A percentile compares a stretch with the other conserved stretches of the same genome.
phyloP scores from a whole-genome alignment of 1,284 basidiomycete genomes.

The Malassezia furfur region DNA sequence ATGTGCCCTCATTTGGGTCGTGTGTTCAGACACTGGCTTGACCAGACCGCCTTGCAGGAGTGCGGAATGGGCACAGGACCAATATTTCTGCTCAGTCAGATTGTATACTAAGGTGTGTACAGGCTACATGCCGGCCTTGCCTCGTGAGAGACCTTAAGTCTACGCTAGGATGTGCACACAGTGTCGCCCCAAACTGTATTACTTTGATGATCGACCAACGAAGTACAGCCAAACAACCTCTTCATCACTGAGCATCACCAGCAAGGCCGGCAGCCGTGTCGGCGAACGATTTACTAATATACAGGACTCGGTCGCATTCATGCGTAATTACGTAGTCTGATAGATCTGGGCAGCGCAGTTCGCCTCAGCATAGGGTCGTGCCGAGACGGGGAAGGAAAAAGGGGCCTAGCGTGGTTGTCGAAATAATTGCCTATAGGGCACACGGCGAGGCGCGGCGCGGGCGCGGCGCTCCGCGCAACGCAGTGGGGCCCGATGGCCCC shows the following conservation, averaged over 20 bases:
- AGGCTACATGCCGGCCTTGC: too few species aligned
- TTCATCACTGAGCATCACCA: conserved; percentile 36
- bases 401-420: too few species aligned
- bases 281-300: not conserved
- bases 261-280: not conserved
- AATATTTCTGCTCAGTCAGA: not conserved
- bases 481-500: too few species aligned
- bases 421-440: too few species aligned
- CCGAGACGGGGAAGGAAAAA: too few species aligned
- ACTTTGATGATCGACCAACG: conserved; percentile 19
- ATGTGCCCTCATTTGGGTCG: not conserved
- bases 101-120: too few species aligned
- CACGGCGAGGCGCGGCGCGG: too few species aligned
- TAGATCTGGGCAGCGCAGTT: too few species aligned
- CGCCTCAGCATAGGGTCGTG: too few species aligned
- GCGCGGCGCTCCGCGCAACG: too few species aligned
- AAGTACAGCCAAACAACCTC: conserved; percentile 20
- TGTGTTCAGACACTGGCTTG: not conserved
- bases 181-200: conserved; percentile 21
- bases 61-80: conserved; percentile 7
- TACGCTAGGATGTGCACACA: conserved; percentile 15
- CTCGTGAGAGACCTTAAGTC: not conserved
- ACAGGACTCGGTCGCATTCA: conserved; percentile 52
- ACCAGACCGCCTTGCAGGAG: conserved; percentile 5
- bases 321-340: too few species aligned